These are phyloP conservation scores for Saturnispora gosingensis DNA, from an alignment of 805 yeast species.

Conservation along the genomic window DNA sequence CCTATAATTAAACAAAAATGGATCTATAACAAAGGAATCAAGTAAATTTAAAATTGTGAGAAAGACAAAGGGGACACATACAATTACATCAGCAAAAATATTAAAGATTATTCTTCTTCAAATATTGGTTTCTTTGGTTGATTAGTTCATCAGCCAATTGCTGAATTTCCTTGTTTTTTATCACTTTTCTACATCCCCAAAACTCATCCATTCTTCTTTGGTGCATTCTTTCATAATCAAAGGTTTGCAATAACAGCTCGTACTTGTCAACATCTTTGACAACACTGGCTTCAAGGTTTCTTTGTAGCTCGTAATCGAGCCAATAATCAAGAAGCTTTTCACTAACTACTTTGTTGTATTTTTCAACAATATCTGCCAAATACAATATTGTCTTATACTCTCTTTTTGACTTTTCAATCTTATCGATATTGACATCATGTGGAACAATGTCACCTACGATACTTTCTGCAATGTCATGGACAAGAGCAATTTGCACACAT, in stretches of 20 bases:
- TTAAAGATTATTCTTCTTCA: conserved; percentile 18
- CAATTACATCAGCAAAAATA: neutral
- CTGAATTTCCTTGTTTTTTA: conserved; percentile 65
- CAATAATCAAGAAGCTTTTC: conserved; percentile 60
- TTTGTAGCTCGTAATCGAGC: conserved; percentile 83
- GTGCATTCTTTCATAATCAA: conserved; percentile 69
- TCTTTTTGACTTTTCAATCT: conserved; percentile 75
- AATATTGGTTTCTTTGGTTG: conserved; percentile 35
- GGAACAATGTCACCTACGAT: conserved; percentile 95
- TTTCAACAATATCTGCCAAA: conserved; percentile 47
- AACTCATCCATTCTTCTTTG: conserved; percentile 62
- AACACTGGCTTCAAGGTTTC: conserved; percentile 73
- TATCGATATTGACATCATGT: conserved; percentile 51
- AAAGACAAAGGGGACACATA: neutral
- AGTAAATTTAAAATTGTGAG: neutral
- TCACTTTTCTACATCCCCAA: conserved; percentile 47
- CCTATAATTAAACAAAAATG: neutral
- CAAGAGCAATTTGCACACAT: conserved; percentile 77
- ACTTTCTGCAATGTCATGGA: conserved; percentile 92
- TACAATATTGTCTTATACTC: conserved; percentile 68
- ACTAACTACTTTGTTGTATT: conserved; percentile 58
- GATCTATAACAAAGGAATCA: neutral
- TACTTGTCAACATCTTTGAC: conserved; percentile 93
- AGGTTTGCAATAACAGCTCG: conserved; percentile 74
- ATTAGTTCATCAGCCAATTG: conserved; percentile 57